Evolutionary conservation across 2,329 filamentous ascomycete genomes (phyloP), one percentile per base, ranked within the genome.

Genomic region (Akanthomyces muscarius): DNA sequence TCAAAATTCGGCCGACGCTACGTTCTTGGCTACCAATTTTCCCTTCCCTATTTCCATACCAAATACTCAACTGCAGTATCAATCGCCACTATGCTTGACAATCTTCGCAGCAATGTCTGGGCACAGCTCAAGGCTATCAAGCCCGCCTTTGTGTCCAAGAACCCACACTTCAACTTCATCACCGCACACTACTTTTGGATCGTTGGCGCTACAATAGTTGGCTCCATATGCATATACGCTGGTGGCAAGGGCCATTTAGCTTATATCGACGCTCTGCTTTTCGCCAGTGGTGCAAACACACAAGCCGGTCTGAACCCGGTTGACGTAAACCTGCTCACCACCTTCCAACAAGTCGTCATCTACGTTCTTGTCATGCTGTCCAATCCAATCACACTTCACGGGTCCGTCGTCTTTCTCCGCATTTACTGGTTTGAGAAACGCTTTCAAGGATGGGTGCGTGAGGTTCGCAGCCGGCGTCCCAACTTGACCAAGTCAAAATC

Each of bases 371-470:
- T 89, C 4, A 88, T 92, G 81, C 69, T 91, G 14, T 87, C 89
- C 30, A 96, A 92, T 57, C 92, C 92, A 0, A 95, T 97, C 65
- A 88, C 90, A 53, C 88, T 97, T 69, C 87, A 96, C 71, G 86
- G 90, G 2, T 89, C 86, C 51, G 92, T 99, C 51, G 95, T 99
- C 8, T 94, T 97, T 69, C 83, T 98, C 16, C 89, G 95, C 30
- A 81, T 99, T 1, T 97, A 97, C 76, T 99, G 94, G 94, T 99
- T 99, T 73, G 93, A 99, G 76, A 97, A 96, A 75, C 86, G 93
- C 8, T 98, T 99, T 72, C 90, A 96, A 72, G 83, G 90, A 69
- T 85, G 97, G 67, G 92, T 90, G 16, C 83, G 82, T 41, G 90
- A 96, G 69, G 87, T 90, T 1, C 85, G 86, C 61, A 81, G 78